Evolutionary conservation across 306 rosid genomes (phyloP).

Genomic region (Hylodesmum podocarpum): DNA sequence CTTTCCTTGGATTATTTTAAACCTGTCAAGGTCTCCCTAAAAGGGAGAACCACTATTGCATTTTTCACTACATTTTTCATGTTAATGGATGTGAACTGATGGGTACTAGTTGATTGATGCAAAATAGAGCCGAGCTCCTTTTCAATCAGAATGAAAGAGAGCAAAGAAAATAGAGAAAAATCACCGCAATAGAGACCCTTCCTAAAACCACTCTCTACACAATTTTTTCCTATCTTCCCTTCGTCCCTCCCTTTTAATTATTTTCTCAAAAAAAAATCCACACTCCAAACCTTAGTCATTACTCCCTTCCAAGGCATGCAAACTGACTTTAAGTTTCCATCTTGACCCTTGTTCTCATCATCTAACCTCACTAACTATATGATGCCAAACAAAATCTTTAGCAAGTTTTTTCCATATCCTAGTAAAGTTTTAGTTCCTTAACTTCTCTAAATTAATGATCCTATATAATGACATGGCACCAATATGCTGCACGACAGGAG

Average conservation of each 20-base stretch:
- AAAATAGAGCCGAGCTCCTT: not conserved
- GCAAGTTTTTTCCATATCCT: too few species aligned
- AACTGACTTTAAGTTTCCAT: too few species aligned
- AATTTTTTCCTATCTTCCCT: not conserved
- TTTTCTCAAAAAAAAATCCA: not conserved
- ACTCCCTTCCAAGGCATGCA: too few species aligned
- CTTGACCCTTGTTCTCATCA: too few species aligned
- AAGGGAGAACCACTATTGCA: not conserved
- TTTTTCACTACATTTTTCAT: too few species aligned
- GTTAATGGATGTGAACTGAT: not conserved
- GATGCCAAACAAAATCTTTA: too few species aligned
- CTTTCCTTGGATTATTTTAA: not conserved
- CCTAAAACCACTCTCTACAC: not conserved
- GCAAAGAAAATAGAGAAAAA: not conserved
- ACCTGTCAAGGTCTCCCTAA: too few species aligned
- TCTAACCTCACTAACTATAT: too few species aligned
- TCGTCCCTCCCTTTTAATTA: not conserved
- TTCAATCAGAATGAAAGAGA: not conserved
- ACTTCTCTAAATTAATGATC: too few species aligned
- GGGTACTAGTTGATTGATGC: not conserved
- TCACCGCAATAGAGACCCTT: not conserved
- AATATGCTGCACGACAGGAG: too few species aligned
- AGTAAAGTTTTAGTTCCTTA: too few species aligned
- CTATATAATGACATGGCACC: too few species aligned
- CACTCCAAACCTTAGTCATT: not conserved